Evolutionary conservation across 805 yeast genomes (phyloP).

Genomic region (Candida ficus): DNA sequence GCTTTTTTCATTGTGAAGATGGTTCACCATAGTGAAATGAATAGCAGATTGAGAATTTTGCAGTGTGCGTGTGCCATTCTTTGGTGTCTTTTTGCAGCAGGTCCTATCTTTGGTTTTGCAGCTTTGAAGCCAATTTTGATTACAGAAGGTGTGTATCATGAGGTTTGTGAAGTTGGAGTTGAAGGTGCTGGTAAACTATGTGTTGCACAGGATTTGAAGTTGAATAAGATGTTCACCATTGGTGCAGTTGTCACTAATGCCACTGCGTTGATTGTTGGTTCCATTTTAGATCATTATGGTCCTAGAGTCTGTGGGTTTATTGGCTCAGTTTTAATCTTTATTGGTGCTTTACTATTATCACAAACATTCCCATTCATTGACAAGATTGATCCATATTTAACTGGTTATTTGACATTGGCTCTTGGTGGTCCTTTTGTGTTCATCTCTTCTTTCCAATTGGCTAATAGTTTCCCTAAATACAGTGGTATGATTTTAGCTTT

Average conservation of each 20-base stretch:
- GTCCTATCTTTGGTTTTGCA: slow-evolving; percentile 93
- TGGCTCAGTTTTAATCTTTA: slow-evolving; percentile 56
- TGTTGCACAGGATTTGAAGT: slow-evolving; percentile 71
- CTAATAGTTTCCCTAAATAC: slow-evolving; percentile 77
- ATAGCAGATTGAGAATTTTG: slow-evolving; percentile 5
- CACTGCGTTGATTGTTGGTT: slow-evolving; percentile 78
- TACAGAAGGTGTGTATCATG: slow-evolving; percentile 68
- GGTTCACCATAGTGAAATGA: not conserved
- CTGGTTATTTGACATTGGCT: slow-evolving; percentile 74
- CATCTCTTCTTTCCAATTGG: slow-evolving; percentile 84
- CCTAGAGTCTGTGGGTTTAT: slow-evolving; percentile 74
- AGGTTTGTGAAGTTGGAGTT: slow-evolving; percentile 41
- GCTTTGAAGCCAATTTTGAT: slow-evolving; percentile 84
- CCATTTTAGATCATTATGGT: slow-evolving; percentile 71
- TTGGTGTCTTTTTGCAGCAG: slow-evolving; percentile 92
- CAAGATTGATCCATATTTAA: slow-evolving; percentile 57
- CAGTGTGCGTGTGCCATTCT: slow-evolving; percentile 70
- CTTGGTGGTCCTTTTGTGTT: slow-evolving; percentile 93
- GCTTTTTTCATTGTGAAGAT: not conserved
- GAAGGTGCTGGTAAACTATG: slow-evolving; percentile 35
- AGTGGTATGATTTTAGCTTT: slow-evolving; percentile 80
- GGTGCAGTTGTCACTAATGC: slow-evolving; percentile 87
- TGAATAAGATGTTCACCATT: slow-evolving; percentile 77
- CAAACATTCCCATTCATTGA: slow-evolving; percentile 28
- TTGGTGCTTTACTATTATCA: slow-evolving; percentile 49